Percentiles rank a stretch among this genome's conserved stretches.
These are phyloP conservation scores for Cucumis variabilis DNA, from an alignment of 331 rosid species.

Conservation along the genomic window DNA sequence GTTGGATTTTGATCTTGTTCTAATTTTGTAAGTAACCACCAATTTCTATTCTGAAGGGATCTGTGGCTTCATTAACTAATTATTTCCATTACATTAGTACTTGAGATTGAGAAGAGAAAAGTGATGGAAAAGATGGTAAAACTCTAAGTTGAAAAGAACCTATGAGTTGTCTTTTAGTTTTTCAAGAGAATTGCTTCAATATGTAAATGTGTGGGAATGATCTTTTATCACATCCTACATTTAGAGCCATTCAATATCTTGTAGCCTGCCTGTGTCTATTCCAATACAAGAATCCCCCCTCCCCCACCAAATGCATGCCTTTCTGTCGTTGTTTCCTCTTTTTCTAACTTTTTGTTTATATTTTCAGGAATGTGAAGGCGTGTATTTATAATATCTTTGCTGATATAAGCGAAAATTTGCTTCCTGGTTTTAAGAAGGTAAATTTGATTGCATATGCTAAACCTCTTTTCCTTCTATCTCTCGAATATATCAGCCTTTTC, in stretches of 20 bases:
- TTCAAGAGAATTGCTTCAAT: not conserved
- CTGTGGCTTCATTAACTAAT: not conserved
- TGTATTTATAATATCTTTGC: slow-evolving; percentile 77
- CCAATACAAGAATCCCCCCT: not conserved
- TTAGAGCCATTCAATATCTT: not conserved
- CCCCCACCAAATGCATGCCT: not conserved
- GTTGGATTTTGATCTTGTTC: not conserved
- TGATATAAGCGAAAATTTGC: slow-evolving; percentile 64
- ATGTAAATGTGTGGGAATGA: not conserved
- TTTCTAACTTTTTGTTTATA: not conserved
- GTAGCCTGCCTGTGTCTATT: slow-evolving; percentile 1
- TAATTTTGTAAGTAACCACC: not conserved
- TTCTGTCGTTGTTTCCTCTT: too few relatives aligned
- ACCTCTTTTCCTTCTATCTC: slow-evolving; percentile 7
- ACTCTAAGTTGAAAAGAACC: slow-evolving; percentile 5
- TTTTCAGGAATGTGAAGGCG: slow-evolving; percentile 72
- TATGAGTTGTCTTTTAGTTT: not conserved
- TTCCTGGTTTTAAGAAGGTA: slow-evolving; percentile 83
- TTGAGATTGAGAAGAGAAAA: not conserved
- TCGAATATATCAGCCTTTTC: slow-evolving; percentile 27
- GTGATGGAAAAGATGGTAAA: not conserved
- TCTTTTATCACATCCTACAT: not conserved
- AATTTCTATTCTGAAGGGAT: not conserved
- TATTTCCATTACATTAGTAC: not conserved
- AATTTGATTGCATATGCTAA: slow-evolving; percentile 1